phyloP scores from a whole-genome alignment of 345 rosid species.

The Syzygium jambos region DNA sequence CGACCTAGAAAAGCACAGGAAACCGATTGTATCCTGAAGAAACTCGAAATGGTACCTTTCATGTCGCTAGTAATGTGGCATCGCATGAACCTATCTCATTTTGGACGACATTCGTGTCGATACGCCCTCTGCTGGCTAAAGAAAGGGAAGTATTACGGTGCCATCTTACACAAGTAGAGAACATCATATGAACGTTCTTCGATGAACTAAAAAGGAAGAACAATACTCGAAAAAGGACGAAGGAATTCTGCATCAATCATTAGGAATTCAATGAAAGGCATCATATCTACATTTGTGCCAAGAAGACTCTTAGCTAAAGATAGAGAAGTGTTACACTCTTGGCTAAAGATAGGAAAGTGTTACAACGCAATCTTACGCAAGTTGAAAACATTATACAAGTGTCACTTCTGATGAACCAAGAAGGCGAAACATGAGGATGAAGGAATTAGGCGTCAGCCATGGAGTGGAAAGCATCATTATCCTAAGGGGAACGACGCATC shows the following conservation, averaged over 20 bases:
- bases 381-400: background rate
- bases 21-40: background rate
- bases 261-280: background rate
- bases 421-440: background rate
- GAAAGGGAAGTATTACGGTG: background rate
- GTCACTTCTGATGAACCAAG: background rate
- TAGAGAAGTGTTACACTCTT: background rate
- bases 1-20: background rate
- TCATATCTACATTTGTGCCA: background rate
- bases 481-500: background rate
- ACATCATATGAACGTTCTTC: background rate
- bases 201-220: background rate
- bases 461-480: background rate
- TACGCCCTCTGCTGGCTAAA: background rate
- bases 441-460: background rate
- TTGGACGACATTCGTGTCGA: background rate
- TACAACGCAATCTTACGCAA: background rate
- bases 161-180: background rate
- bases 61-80: background rate
- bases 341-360: background rate
- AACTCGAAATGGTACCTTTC: background rate
- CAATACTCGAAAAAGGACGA: background rate
- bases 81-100: background rate
- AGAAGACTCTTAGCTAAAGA: background rate
- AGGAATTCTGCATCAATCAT: background rate